Evolutionary conservation across 1,284 basidiomycete genomes (phyloP).

Genomic region (Trametes hirsuta): DNA sequence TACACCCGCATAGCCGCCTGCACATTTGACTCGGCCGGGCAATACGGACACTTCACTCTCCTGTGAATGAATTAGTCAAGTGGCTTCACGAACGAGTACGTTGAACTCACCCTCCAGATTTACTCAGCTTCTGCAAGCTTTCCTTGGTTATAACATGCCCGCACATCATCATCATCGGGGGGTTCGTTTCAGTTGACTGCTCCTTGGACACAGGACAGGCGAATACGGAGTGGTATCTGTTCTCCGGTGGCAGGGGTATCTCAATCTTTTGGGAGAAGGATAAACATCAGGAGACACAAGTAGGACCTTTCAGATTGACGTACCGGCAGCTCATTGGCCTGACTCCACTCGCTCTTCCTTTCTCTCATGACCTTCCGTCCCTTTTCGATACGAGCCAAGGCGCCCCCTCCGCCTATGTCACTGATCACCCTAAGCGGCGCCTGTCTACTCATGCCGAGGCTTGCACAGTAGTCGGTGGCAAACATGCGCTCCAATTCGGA

Average conservation of each 20-base stretch:
- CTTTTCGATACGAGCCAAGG: conserved; percentile 89
- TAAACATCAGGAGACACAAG: background rate
- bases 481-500: conserved; percentile 82
- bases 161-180: conserved; percentile 96
- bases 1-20: conserved; percentile 67
- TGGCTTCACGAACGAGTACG: background rate
- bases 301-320: conserved; percentile 25
- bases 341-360: conserved; percentile 88
- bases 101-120: conserved; percentile 77
- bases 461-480: conserved; percentile 87
- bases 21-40: conserved; percentile 74
- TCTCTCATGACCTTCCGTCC: conserved; percentile 92
- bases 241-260: conserved; percentile 84
- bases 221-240: conserved; percentile 96
- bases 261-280: conserved; percentile 71
- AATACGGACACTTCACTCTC: conserved; percentile 89
- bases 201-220: conserved; percentile 98
- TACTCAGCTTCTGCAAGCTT: conserved; percentile 84
- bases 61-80: conserved; percentile 40
- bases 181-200: conserved; percentile 90
- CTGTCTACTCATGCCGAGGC: conserved; percentile 85
- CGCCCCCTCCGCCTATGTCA: conserved; percentile 90
- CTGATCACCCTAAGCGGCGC: conserved; percentile 86
- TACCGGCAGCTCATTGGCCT: conserved; percentile 86
- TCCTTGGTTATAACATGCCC: conserved; percentile 95